phyloP scores from a whole-genome alignment of 441 rosid genomes.

The Brassica balearica region DNA sequence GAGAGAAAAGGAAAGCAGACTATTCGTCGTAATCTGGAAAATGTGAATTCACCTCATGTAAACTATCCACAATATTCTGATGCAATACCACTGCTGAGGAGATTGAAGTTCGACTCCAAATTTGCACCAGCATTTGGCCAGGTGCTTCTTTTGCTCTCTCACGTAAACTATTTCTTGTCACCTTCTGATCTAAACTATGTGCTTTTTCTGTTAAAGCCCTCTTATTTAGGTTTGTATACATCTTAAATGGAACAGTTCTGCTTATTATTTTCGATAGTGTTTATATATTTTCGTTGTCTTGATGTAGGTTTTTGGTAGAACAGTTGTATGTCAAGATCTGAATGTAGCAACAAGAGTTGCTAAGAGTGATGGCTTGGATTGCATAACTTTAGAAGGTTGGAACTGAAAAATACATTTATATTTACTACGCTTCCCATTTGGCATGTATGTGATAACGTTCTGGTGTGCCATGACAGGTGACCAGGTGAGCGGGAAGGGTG shows the following conservation, averaged over 20 bases:
- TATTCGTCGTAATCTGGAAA: too few relatives aligned
- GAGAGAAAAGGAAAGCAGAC: too few relatives aligned
- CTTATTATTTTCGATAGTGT: too few relatives aligned
- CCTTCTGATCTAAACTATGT: not conserved
- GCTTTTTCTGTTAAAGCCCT: conserved; percentile 12
- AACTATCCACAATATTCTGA: conserved; percentile 82
- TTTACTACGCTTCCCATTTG: conserved; percentile 14
- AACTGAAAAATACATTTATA: conserved; percentile 14
- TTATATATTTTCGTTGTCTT: conserved; percentile 6
- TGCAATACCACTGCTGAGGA: conserved; percentile 86
- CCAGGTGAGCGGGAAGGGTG: conserved; percentile 99
- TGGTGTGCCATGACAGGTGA: conserved; percentile 72
- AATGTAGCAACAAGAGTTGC: conserved; percentile 98
- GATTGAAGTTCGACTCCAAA: conserved; percentile 71
- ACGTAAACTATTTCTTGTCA: too few relatives aligned
- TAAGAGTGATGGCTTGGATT: conserved; percentile 85
- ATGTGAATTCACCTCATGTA: too few relatives aligned
- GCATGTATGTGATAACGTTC: conserved; percentile 37
- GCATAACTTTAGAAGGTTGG: conserved; percentile 97
- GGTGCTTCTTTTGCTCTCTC: conserved; percentile 48
- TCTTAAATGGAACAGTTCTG: conserved; percentile 1
- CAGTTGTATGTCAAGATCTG: conserved; percentile 92
- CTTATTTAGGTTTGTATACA: conserved; percentile 16
- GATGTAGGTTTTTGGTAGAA: conserved; percentile 91
- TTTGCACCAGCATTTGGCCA: conserved; percentile 82